phyloP scores from a whole-genome alignment of 495 filamentous ascomycete genomes.

The Pyrenula massariospora region DNA sequence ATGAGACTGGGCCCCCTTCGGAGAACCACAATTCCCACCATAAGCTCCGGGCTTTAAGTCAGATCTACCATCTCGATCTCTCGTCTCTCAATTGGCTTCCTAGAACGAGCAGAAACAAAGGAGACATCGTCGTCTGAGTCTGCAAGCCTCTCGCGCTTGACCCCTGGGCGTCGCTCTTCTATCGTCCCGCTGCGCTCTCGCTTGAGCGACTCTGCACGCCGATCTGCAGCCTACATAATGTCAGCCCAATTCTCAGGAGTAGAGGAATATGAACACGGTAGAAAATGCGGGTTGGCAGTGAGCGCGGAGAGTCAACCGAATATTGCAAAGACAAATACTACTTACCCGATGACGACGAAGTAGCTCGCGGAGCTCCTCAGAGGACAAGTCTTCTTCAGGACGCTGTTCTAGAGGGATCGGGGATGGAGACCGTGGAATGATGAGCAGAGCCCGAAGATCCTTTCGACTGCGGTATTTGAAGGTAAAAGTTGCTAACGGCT shows the following conservation, averaged over 20 bases:
- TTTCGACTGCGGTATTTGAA: constrained; percentile 3
- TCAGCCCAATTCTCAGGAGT: too few relatives aligned
- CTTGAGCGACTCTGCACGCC: background rate
- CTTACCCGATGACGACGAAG: background rate
- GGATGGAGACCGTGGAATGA: constrained; percentile 2
- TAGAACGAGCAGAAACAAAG: background rate
- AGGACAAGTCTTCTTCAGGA: constrained; percentile 1
- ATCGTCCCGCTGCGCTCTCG: background rate
- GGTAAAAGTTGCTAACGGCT: background rate
- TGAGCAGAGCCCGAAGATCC: background rate
- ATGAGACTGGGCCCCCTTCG: too few relatives aligned
- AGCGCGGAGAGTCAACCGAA: too few relatives aligned
- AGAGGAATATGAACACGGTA: too few relatives aligned
- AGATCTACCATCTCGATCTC: background rate
- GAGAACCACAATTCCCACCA: too few relatives aligned
- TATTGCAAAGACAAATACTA: too few relatives aligned
- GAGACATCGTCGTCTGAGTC: background rate
- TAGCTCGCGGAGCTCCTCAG: constrained; percentile 1
- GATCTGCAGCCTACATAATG: too few relatives aligned
- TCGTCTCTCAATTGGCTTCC: background rate
- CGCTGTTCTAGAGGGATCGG: constrained; percentile 1
- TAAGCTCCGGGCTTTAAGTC: too few relatives aligned
- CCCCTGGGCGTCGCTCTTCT: background rate
- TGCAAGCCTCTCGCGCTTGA: background rate
- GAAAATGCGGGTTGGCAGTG: too few relatives aligned